Conservation (phyloP, 257 asterid genomes). For the Ocimum tenuiflorum region DNA sequence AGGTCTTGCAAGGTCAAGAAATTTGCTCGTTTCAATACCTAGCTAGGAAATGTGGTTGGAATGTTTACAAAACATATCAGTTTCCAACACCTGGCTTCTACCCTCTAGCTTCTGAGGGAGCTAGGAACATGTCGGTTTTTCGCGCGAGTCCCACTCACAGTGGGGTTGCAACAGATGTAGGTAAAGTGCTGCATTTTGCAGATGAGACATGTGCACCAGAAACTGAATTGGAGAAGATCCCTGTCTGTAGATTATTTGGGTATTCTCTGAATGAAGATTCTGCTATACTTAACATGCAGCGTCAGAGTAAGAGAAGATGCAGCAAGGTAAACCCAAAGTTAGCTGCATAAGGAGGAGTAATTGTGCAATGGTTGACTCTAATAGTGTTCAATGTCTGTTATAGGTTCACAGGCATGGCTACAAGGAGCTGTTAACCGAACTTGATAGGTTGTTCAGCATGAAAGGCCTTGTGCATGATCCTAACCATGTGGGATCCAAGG, state of each 20-base stretch:
- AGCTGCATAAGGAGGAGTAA: not conserved
- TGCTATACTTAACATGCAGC: too few species aligned
- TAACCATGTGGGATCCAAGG: slow-evolving; percentile 76
- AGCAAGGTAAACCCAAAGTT: slow-evolving; percentile 42
- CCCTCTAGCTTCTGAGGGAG: slow-evolving; percentile 77
- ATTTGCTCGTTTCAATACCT: slow-evolving; percentile 66
- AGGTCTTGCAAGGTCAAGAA: slow-evolving; percentile 99
- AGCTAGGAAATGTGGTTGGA: slow-evolving; percentile 34
- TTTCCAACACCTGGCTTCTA: slow-evolving; percentile 40
- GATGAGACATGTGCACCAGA: slow-evolving; percentile 16
- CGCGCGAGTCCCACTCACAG: slow-evolving; percentile 33
- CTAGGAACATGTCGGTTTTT: slow-evolving; percentile 29
- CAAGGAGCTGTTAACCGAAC: slow-evolving; percentile 46
- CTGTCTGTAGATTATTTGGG: slow-evolving; percentile 56
- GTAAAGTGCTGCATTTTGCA: slow-evolving; percentile 15
- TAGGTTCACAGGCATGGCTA: slow-evolving; percentile 29
- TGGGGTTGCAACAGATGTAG: slow-evolving; percentile 26
- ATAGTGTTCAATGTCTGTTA: not conserved
- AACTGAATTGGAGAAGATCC: slow-evolving; percentile 21
- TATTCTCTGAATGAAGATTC: not conserved
- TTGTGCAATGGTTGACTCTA: slow-evolving; percentile 6
- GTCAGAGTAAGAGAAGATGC: slow-evolving; percentile 34
- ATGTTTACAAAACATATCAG: slow-evolving; percentile 31
- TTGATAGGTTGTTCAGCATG: slow-evolving; percentile 68
- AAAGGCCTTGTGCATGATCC: slow-evolving; percentile 58